A percentile compares a stretch with the other conserved stretches of the same genome.
Evolutionary conservation across 805 yeast genomes (phyloP).

Genomic region (Diddensiella caesifluorescens): DNA sequence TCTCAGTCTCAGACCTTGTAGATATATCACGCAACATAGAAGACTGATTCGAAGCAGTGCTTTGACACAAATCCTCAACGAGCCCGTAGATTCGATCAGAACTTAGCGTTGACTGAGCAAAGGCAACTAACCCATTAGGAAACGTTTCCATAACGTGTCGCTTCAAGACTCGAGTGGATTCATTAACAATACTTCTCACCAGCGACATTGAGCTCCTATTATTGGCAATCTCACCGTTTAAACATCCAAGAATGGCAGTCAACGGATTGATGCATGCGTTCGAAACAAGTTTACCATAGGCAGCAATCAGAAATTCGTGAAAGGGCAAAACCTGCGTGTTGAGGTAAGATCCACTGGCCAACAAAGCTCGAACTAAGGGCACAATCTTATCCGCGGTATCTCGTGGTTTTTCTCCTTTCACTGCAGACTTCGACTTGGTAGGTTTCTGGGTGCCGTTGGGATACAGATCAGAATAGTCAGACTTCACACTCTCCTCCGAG

Average conservation of each 20-base stretch:
- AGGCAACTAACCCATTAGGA: constrained; percentile 14
- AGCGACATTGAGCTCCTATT: constrained; percentile 35
- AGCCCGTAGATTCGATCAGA: constrained; percentile 33
- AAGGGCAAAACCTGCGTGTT: constrained; percentile 27
- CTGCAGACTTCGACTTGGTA: background rate
- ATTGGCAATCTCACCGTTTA: constrained; percentile 65
- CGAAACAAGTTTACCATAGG: constrained; percentile 68
- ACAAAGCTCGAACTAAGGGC: constrained; percentile 10
- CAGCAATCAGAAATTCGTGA: constrained; percentile 50
- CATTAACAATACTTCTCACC: constrained; percentile 41
- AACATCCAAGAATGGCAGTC: constrained; percentile 70
- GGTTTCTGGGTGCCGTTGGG: background rate
- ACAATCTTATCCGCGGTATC: too few species aligned
- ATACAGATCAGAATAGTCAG: constrained; percentile 4
- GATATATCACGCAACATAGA: constrained; percentile 69
- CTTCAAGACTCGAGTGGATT: constrained; percentile 40
- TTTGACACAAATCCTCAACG: constrained; percentile 38
- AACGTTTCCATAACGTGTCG: constrained; percentile 27
- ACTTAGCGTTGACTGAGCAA: constrained; percentile 14
- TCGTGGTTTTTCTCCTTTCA: too few species aligned
- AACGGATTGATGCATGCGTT: constrained; percentile 82
- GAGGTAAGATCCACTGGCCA: constrained; percentile 12
- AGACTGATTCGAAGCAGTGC: constrained; percentile 55
- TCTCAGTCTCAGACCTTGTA: constrained; percentile 58
- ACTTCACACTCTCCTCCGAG: constrained; percentile 10